Evolutionary conservation across 2,329 filamentous ascomycete genomes (phyloP).

Genomic region (Ophiocordyceps camponoti-floridani): DNA sequence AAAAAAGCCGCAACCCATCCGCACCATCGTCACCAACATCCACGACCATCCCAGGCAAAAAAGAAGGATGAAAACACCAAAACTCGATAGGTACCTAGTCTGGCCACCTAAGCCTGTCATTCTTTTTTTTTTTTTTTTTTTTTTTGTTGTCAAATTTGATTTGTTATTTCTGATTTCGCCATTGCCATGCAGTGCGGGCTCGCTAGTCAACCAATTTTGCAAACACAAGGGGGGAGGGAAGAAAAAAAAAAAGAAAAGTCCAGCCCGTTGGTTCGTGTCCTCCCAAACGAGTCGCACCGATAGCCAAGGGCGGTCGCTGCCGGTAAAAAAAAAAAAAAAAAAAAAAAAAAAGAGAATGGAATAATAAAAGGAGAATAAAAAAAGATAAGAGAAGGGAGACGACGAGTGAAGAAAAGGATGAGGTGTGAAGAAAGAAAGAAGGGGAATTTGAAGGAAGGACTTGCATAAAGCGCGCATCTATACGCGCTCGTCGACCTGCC

Average conservation of each 20-base stretch:
- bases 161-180: too few species aligned
- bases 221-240: neutral
- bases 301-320: too few species aligned
- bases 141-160: too few species aligned
- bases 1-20: too few species aligned
- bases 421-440: neutral
- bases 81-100: too few species aligned
- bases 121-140: neutral
- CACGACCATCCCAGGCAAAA: too few species aligned
- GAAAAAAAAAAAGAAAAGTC: neutral
- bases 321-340: neutral
- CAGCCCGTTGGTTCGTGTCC: neutral
- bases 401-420: neutral
- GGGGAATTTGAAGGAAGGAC: neutral
- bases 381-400: neutral
- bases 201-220: too few species aligned
- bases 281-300: neutral
- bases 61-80: too few species aligned
- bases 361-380: neutral
- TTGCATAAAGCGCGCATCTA: conserved; percentile 1
- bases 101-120: too few species aligned
- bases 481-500: conserved; percentile 34
- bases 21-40: too few species aligned
- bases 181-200: conserved; percentile 1
- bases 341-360: neutral